Conservation (phyloP, 2,329 filamentous ascomycete species). For the Torrubiella hemipterigena region DNA sequence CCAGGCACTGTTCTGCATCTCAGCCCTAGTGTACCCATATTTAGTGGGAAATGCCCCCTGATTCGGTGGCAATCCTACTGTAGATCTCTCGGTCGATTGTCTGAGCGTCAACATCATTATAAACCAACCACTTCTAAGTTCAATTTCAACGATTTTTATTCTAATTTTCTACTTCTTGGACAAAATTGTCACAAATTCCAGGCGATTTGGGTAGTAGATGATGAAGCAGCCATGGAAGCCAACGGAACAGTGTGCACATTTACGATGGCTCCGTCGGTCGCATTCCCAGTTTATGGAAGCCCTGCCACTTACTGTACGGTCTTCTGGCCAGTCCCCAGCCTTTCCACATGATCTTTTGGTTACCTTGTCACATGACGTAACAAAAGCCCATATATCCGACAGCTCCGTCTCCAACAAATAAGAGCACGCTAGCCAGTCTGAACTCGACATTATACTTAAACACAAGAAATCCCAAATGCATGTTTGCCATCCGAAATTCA, state of each 20-base stretch:
- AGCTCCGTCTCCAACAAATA: too few relatives aligned
- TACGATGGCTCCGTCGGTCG: not conserved
- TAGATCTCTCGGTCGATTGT: conserved; percentile 1
- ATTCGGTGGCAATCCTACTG: conserved; percentile 1
- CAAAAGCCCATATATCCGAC: too few relatives aligned
- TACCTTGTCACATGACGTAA: too few relatives aligned
- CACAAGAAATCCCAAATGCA: too few relatives aligned
- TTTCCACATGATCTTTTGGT: too few relatives aligned
- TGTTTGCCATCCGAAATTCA: too few relatives aligned
- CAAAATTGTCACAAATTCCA: not conserved
- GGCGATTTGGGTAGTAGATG: not conserved
- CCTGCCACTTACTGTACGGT: too few relatives aligned
- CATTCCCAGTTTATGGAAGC: too few relatives aligned
- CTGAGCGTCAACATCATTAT: not conserved
- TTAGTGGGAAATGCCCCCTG: not conserved
- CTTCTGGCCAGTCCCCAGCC: too few relatives aligned
- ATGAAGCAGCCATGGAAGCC: conserved; percentile 2
- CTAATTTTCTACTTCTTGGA: conserved; percentile 1
- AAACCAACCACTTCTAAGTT: not conserved
- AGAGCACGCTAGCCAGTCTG: too few relatives aligned
- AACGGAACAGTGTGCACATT: not conserved
- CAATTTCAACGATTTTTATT: conserved; percentile 3
- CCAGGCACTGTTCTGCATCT: conserved; percentile 1
- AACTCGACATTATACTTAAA: too few relatives aligned
- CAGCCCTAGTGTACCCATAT: conserved; percentile 1